phyloP scores from a whole-genome alignment of 225 moss, liverwort and hornwort genomes.

The Physcomitrium patens region DNA sequence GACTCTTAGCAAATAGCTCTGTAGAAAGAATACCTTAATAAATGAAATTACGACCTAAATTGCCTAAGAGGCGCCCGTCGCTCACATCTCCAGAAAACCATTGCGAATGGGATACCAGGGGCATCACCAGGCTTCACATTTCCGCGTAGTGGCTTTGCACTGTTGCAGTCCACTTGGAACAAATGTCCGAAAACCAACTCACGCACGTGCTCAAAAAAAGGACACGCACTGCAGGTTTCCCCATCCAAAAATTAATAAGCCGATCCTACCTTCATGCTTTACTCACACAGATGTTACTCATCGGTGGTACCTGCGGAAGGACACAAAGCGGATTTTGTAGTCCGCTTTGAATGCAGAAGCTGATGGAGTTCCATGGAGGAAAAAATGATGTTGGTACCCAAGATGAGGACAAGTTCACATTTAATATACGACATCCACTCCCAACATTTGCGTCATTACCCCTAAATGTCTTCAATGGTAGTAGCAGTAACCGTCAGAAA shows the following conservation, averaged over 20 bases:
- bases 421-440: constrained; percentile 28
- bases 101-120: constrained; percentile 27
- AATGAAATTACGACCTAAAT: constrained; percentile 15
- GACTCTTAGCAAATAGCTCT: constrained; percentile 41
- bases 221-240: constrained; percentile 20
- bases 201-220: constrained; percentile 10
- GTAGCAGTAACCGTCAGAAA: constrained; percentile 29
- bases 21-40: constrained; percentile 29
- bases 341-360: constrained; percentile 27
- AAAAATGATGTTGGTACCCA: constrained; percentile 34
- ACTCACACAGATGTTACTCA: constrained; percentile 30
- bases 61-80: constrained; percentile 25
- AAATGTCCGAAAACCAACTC: constrained; percentile 31
- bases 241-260: constrained; percentile 15
- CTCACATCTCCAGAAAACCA: constrained; percentile 28
- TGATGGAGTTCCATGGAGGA: constrained; percentile 17
- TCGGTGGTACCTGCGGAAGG: constrained; percentile 31
- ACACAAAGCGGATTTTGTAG: constrained; percentile 21
- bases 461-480: constrained; percentile 27
- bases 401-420: constrained; percentile 31
- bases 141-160: constrained; percentile 18
- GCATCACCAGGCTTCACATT: constrained; percentile 20
- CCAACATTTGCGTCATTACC: constrained; percentile 32
- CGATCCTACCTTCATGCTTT: constrained; percentile 29
- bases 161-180: constrained; percentile 26